These are phyloP conservation scores for Limnomonas spitsbergensis DNA, from an alignment of 139 green algal genomes.

Conservation along the genomic window DNA sequence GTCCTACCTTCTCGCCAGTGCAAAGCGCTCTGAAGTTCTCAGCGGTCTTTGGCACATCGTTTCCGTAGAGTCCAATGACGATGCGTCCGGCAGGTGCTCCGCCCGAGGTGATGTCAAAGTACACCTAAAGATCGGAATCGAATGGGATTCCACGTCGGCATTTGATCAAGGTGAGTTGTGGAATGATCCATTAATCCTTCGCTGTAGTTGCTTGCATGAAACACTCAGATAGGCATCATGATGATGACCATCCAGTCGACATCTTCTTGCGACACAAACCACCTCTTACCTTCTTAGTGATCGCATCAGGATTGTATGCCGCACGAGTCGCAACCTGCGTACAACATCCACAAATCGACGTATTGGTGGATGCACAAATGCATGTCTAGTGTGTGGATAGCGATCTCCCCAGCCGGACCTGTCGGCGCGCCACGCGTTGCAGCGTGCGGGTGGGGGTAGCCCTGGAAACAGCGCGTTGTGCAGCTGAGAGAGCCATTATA, in stretches of 20 bases:
- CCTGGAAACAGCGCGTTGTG: neutral
- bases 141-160: neutral
- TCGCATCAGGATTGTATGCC: neutral
- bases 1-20: slow-evolving; percentile 66
- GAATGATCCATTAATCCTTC: too few species aligned
- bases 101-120: slow-evolving; percentile 70
- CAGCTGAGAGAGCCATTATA: neutral
- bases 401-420: neutral
- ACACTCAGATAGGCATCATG: too few species aligned
- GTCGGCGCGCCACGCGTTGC: neutral
- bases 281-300: slow-evolving; percentile 3
- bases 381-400: too few species aligned
- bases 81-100: slow-evolving; percentile 54
- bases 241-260: too few species aligned
- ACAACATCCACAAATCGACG: too few species aligned
- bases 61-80: slow-evolving; percentile 71
- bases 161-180: too few species aligned
- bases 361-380: too few species aligned
- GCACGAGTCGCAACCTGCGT: neutral
- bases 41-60: slow-evolving; percentile 57
- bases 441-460: neutral
- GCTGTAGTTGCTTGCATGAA: too few species aligned
- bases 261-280: too few species aligned
- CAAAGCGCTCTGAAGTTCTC: slow-evolving; percentile 41
- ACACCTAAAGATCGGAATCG: slow-evolving; percentile 46